These are phyloP conservation scores for Delonix regia DNA, from an alignment of 306 rosid species.

Conservation along the genomic window DNA sequence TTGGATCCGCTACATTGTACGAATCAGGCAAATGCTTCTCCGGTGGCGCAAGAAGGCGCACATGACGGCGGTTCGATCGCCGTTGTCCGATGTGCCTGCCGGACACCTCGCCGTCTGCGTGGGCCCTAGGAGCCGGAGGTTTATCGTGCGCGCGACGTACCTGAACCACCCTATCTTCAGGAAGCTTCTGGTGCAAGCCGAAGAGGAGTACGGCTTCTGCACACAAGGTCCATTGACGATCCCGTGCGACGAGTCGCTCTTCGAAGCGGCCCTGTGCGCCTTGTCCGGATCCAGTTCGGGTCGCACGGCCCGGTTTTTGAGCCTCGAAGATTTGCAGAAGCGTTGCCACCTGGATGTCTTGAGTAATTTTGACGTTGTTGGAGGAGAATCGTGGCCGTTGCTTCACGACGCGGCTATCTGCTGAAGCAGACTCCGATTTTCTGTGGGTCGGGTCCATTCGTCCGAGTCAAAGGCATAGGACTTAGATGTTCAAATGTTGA, in stretches of 20 bases:
- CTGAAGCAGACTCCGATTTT: neutral
- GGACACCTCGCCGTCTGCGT: constrained; percentile 73
- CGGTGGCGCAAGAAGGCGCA: constrained; percentile 65
- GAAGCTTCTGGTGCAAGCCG: constrained; percentile 64
- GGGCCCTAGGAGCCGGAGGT: constrained; percentile 57
- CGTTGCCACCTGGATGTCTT: constrained; percentile 61
- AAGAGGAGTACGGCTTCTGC: constrained; percentile 77
- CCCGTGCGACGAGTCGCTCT: constrained; percentile 69
- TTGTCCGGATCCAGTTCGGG: constrained; percentile 46
- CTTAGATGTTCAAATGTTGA: too few relatives aligned
- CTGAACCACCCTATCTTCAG: constrained; percentile 78
- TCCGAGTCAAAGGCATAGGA: too few relatives aligned
- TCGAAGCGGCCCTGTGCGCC: constrained; percentile 59
- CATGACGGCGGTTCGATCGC: constrained; percentile 29
- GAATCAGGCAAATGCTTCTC: constrained; percentile 68
- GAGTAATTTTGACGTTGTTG: constrained; percentile 26
- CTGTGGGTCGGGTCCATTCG: too few relatives aligned
- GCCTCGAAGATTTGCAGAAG: constrained; percentile 41
- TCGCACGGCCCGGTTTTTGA: constrained; percentile 38
- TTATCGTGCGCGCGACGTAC: constrained; percentile 59
- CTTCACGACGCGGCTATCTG: constrained; percentile 45
- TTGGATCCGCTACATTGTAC: constrained; percentile 63
- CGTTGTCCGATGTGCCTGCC: constrained; percentile 59
- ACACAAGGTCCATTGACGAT: constrained; percentile 61
- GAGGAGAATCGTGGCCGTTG: constrained; percentile 65